Conservation (phyloP, 495 filamentous ascomycete species). For the Aspergillus asperescens region DNA sequence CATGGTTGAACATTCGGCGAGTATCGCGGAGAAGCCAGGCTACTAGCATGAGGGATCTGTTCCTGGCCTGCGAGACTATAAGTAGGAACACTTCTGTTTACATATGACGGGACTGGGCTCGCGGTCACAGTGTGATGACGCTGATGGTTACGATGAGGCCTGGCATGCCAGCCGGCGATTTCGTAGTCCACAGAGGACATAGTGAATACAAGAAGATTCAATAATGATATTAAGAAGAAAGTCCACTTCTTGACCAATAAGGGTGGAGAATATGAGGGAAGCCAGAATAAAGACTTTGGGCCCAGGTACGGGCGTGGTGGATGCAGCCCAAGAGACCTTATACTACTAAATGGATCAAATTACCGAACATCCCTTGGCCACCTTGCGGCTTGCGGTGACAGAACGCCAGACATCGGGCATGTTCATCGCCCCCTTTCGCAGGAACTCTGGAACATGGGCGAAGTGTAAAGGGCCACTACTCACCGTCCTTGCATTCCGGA, state of each 20-base stretch:
- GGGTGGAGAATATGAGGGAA: not conserved
- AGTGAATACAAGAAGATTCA: not conserved
- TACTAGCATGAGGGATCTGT: slow-evolving; percentile 4
- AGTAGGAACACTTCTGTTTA: slow-evolving; percentile 15
- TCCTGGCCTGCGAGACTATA: slow-evolving; percentile 15
- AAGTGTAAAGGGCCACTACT: slow-evolving; percentile 19
- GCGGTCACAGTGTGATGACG: slow-evolving; percentile 19
- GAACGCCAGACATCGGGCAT: slow-evolving; percentile 19
- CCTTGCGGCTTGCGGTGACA: slow-evolving; percentile 13
- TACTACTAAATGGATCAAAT: slow-evolving; percentile 10
- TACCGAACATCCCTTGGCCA: slow-evolving; percentile 23
- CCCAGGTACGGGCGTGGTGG: not conserved
- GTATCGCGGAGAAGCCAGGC: slow-evolving; percentile 18
- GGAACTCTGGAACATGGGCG: slow-evolving; percentile 23
- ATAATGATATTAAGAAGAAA: not conserved
- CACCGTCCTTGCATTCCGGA: slow-evolving; percentile 32
- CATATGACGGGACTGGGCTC: slow-evolving; percentile 15
- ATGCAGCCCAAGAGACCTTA: slow-evolving; percentile 18
- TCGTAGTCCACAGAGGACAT: slow-evolving; percentile 21
- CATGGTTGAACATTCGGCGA: slow-evolving; percentile 23
- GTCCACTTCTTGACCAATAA: not conserved
- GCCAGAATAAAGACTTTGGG: slow-evolving; percentile 8
- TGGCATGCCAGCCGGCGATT: slow-evolving; percentile 6
- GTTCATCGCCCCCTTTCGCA: slow-evolving; percentile 23
- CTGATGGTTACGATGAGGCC: slow-evolving; percentile 11